phyloP scores from a whole-genome alignment of 2,329 filamentous ascomycete species.

The Colletotrichum sp. region DNA sequence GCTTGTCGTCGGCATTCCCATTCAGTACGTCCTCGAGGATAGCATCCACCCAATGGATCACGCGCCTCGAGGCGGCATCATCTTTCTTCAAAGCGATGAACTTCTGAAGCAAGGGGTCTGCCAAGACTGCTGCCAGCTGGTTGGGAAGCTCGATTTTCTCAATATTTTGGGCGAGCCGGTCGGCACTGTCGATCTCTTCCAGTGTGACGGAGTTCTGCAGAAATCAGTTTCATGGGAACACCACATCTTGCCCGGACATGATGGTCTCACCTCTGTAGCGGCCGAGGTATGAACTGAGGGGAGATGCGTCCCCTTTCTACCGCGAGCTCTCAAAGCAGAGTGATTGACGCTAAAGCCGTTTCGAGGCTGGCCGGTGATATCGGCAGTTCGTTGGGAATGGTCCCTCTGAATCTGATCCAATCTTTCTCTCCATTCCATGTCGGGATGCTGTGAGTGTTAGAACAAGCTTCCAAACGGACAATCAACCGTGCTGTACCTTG shows the following conservation, averaged over 20 bases:
- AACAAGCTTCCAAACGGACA: not conserved
- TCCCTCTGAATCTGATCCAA: constrained; percentile 70
- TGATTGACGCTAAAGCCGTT: constrained; percentile 70
- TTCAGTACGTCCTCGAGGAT: constrained; percentile 60
- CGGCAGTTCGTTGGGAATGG: constrained; percentile 50
- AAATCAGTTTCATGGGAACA: constrained; percentile 10
- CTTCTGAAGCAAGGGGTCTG: constrained; percentile 80
- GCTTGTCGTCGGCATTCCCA: constrained; percentile 53
- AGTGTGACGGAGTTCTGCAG: constrained; percentile 66
- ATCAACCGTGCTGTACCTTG: constrained; percentile 45
- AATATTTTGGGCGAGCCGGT: constrained; percentile 72
- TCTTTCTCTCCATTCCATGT: constrained; percentile 74
- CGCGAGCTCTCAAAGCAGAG: constrained; percentile 38
- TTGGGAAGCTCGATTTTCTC: constrained; percentile 83
- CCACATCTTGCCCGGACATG: not conserved
- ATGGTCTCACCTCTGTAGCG: constrained; percentile 64
- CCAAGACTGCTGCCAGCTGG: constrained; percentile 78
- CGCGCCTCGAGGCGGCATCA: constrained; percentile 53
- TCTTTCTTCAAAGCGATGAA: constrained; percentile 70
- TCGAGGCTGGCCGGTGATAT: constrained; percentile 40
- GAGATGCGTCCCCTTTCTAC: constrained; percentile 57
- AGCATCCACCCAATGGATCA: constrained; percentile 64
- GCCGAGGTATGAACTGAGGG: constrained; percentile 78
- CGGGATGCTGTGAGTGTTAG: constrained; percentile 65
- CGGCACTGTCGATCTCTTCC: constrained; percentile 78